Base-by-base conservation (phyloP, 805 yeast species). In the Ogataea paraovalis region DNA sequence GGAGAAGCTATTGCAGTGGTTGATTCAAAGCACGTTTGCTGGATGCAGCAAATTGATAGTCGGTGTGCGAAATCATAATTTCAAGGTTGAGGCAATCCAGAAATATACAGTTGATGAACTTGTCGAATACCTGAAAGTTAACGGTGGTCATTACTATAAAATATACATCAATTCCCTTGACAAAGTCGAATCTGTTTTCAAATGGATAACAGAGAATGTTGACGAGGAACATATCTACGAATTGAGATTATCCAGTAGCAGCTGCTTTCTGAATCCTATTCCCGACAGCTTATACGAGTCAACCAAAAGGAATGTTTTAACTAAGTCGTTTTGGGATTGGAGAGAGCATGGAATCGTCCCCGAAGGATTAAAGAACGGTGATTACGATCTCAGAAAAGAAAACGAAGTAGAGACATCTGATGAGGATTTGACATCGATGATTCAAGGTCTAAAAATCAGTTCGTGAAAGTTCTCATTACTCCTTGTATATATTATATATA, bases 1-100 rank as follows among this genome's bases (percentile, higher is more conserved):
- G 7, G 21, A 34, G 16, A 44, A 37, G 20, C 8, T 46, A 14
- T 39, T 34, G 22, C 46, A 42, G n/a, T 46, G 50, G 50, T 34
- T 46, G 14, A n/a, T 49, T 2, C 53, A 49, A 39, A 44, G 50
- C n/a, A 28, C 46, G 9, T 49, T 46, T 38, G 42, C 48, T 9
- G 30, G 28, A 4, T 25, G 28, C 13, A 21, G 30, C 9, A 27
- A 46, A 22, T 37, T 49, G 18, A 40, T 49, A 8, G 13, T 49
- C 20, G 53, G 53, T 7, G 39, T 46, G n/a, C 41, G 53, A 28
- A 25, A 39, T 32, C 16, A 19, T 13, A 14, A 25, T 2, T 49
- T 32, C 38, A 23, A 32, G 9, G 37, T 46, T 1, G 13, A 20
- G 5, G 33, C 30, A 18, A 30, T 49, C 14, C 14, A 44, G 12